Base-by-base conservation (phyloP, 1,284 basidiomycete genomes). In the Ustilago trichophora region DNA sequence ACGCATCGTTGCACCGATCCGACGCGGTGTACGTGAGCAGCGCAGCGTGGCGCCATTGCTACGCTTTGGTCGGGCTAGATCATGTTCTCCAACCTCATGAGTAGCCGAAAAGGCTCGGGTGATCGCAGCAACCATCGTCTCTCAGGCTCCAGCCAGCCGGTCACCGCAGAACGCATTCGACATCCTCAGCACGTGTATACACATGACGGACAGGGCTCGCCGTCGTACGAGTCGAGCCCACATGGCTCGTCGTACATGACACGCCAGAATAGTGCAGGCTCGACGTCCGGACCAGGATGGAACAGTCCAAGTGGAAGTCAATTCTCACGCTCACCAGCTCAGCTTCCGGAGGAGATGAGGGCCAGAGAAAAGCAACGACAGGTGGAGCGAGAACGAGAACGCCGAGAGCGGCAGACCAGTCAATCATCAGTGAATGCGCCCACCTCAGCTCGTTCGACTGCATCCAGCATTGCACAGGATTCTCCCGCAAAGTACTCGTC, bases 281-380 rank as follows among this genome's bases (percentile, higher is more conserved):
- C 60, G 7, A 24, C 52, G 12, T 52, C 66, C 4, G 54, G 42
- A 4, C 45, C 44, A n/a, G 43, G 34, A n/a, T 64, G 43, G 43
- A 57, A 53, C 32, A 57, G 59, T 31, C 65, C 57, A 13, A 38
- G 45, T 11, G 41, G 42, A 3, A 45, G 40, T 10, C 46, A 55
- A 19, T 46, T 35, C 34, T 48, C 65, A 29, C 48, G 60, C 25
- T 56, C 68, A 4, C 54, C 68, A 12, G 57, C 68, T n/a, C 68
- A 71, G 36, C 60, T 72, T 1, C 70, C 70, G 13, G 70, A 72
- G 25, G 70, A 72, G 53, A 62, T 72, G 57, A 47, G 66, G 16
- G 70, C 70, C 4, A 25, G 66, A 2, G 70, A 72, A 40, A 65
- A 50, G 54, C 53, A 69, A 32, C 45, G 53, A 11, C 66, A 69